phyloP scores from a whole-genome alignment of 2,329 filamentous ascomycete genomes.

The Fonsecaea erecta region DNA sequence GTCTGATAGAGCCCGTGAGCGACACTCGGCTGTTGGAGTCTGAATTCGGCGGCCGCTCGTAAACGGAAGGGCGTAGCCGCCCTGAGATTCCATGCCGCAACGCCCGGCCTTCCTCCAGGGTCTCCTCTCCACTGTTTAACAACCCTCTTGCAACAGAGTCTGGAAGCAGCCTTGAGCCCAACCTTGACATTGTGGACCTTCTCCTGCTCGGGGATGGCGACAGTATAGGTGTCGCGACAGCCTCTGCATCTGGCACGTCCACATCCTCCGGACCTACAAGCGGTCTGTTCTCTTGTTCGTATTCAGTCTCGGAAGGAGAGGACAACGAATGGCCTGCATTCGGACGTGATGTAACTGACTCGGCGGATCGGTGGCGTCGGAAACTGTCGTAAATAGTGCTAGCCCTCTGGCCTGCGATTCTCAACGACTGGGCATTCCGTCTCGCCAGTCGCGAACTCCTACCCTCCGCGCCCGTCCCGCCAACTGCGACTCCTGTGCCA shows the following conservation, averaged over 20 bases:
- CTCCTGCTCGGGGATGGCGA: conserved; percentile 44
- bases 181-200: conserved; percentile 54
- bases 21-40: conserved; percentile 30
- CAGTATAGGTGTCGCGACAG: conserved; percentile 30
- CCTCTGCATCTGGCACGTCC: conserved; percentile 38
- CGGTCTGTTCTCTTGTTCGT: conserved; percentile 46
- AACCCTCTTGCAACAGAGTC: conserved; percentile 52
- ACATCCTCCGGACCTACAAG: conserved; percentile 42
- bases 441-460: conserved; percentile 24
- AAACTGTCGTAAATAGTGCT: conserved; percentile 38
- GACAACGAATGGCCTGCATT: conserved; percentile 20
- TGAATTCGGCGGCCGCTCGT: conserved; percentile 25
- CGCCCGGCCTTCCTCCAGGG: conserved; percentile 51
- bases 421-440: conserved; percentile 26
- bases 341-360: conserved; percentile 22
- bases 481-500: conserved; percentile 5
- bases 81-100: conserved; percentile 50
- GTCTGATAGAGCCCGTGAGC: conserved; percentile 27
- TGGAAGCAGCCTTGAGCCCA: conserved; percentile 55
- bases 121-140: conserved; percentile 53
- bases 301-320: conserved; percentile 41
- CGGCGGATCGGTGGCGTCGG: conserved; percentile 36
- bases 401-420: conserved; percentile 28
- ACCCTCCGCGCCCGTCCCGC: conserved; percentile 11
- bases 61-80: conserved; percentile 37